phyloP scores from a whole-genome alignment of 2,329 filamentous ascomycete species.

The Stagonosporopsis chrysanthemi region DNA sequence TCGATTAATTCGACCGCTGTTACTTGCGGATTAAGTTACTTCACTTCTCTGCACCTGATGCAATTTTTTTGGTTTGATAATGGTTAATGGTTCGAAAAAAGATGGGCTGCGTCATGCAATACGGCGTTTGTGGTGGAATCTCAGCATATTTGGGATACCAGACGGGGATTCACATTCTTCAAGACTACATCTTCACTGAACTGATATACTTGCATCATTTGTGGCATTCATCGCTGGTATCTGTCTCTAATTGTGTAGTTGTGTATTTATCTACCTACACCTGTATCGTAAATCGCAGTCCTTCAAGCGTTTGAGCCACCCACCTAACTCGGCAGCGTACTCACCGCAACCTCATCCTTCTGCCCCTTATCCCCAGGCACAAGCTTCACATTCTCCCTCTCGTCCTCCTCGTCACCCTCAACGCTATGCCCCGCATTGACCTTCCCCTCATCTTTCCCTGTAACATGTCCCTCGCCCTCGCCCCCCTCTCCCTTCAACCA shows the following conservation, averaged over 20 bases:
- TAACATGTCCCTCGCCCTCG: constrained; percentile 12
- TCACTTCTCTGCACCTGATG: constrained; percentile 3
- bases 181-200: not conserved
- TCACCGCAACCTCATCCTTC: constrained; percentile 16
- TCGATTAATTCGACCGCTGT: not conserved
- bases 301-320: not conserved
- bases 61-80: constrained; percentile 2
- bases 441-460: not conserved
- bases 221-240: not conserved
- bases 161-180: not conserved
- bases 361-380: constrained; percentile 16
- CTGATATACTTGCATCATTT: not conserved
- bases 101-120: not conserved
- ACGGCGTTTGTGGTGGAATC: constrained; percentile 3
- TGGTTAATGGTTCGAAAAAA: constrained; percentile 7
- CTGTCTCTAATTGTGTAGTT: not conserved
- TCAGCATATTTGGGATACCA: constrained; percentile 16
- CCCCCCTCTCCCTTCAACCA: constrained; percentile 45
- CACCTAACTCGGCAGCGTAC: constrained; percentile 26
- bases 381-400: constrained; percentile 11
- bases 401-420: constrained; percentile 1
- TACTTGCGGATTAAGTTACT: not conserved
- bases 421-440: constrained; percentile 6
- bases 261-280: not conserved
- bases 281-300: not conserved